Evolutionary conservation across 495 filamentous ascomycete species (phyloP).

Genomic region (Lentithecium fluviatile): DNA sequence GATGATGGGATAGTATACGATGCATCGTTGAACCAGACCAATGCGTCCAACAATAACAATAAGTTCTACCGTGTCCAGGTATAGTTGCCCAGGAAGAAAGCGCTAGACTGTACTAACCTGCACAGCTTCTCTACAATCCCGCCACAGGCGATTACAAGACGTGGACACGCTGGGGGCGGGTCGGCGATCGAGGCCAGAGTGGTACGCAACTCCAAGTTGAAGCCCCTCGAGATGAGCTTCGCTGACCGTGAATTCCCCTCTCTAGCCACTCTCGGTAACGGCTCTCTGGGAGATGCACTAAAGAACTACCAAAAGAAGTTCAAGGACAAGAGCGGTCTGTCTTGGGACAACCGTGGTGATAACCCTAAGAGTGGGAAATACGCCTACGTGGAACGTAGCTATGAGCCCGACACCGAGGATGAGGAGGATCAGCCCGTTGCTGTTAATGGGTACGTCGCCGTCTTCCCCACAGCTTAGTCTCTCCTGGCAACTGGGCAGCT

Average conservation of each 20-base stretch:
- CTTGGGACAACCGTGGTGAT: constrained; percentile 62
- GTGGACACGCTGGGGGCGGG: constrained; percentile 77
- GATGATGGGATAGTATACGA: constrained; percentile 61
- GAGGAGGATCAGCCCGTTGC: constrained; percentile 53
- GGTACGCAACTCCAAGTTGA: no score
- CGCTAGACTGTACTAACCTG: constrained; percentile 43
- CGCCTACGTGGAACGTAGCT: constrained; percentile 70
- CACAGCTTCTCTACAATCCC: constrained; percentile 44
- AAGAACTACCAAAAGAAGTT: constrained; percentile 68
- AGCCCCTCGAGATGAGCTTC: no score
- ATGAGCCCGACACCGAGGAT: constrained; percentile 63
- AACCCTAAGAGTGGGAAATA: constrained; percentile 66
- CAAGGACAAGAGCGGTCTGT: constrained; percentile 70
- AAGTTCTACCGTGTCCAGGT: constrained; percentile 42
- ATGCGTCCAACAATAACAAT: constrained; percentile 44
- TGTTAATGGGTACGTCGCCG: constrained; percentile 35
- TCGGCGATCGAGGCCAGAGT: constrained; percentile 68
- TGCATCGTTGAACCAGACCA: constrained; percentile 61
- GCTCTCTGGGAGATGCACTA: constrained; percentile 50
- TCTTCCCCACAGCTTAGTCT: no score
- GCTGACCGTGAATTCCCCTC: no score
- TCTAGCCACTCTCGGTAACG: constrained; percentile 48
- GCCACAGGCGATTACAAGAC: constrained; percentile 45
- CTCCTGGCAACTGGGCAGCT: constrained; percentile 10
- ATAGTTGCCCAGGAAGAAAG: constrained; percentile 43